Conservation (phyloP, 768 basidiomycete species). For the Polyporus arcularius region DNA sequence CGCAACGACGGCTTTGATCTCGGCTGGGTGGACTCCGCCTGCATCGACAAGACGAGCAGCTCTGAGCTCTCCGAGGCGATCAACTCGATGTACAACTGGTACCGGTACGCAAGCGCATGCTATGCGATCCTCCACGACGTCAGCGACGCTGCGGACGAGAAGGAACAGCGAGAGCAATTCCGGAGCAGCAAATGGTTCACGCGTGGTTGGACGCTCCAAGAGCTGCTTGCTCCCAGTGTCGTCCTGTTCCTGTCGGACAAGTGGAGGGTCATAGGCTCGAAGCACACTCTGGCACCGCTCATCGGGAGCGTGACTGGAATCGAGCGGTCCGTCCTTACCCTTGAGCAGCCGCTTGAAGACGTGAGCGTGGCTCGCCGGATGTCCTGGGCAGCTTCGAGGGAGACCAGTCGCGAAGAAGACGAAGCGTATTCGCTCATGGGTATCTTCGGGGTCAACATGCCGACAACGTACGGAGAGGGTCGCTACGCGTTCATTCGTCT, state of each 20-base stretch:
- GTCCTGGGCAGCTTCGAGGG: conserved; percentile 14
- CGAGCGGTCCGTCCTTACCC: conserved; percentile 1
- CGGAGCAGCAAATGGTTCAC: conserved; percentile 6
- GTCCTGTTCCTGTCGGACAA: conserved; percentile 10
- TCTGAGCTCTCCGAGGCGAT: conserved; percentile 15
- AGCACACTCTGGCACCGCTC: conserved; percentile 7
- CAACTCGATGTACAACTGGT: conserved; percentile 19
- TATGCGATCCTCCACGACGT: conserved; percentile 16
- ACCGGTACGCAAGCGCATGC: conserved; percentile 6
- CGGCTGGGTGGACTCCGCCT: conserved; percentile 9
- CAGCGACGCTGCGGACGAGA: neutral
- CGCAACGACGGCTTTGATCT: conserved; percentile 1
- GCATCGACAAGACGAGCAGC: conserved; percentile 16
- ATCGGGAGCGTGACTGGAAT: conserved; percentile 7
- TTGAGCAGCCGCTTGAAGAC: neutral
- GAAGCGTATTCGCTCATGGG: conserved; percentile 19
- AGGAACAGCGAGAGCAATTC: neutral
- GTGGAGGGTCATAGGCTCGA: conserved; percentile 10
- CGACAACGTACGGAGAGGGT: conserved; percentile 15
- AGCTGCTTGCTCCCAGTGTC: conserved; percentile 8
- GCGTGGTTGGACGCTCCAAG: conserved; percentile 18
- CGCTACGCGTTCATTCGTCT: conserved; percentile 14
- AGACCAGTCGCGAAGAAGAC: conserved; percentile 12
- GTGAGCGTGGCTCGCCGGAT: conserved; percentile 13
- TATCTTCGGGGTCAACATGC: conserved; percentile 15